Conservation (phyloP, 192 early-diverging fungal genomes). For the Backusella parvicylindrica region DNA sequence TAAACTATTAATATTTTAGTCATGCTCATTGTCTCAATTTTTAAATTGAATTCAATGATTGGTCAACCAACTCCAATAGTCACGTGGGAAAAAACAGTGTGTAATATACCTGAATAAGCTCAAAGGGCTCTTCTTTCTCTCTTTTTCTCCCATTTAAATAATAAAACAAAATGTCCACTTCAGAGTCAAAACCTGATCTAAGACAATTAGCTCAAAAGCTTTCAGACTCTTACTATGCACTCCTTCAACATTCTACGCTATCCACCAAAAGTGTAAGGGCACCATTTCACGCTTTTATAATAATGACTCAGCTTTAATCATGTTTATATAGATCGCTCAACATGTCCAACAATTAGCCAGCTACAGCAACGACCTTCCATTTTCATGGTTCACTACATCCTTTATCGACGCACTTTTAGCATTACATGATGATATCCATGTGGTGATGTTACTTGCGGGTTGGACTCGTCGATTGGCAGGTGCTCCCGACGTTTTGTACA, state of each 20-base stretch:
- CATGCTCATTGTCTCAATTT: neutral
- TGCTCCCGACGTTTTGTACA: constrained; percentile 2
- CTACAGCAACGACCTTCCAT: constrained; percentile 28
- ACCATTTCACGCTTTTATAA: neutral
- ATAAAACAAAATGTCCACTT: neutral
- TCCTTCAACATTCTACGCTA: neutral
- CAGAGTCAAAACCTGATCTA: neutral
- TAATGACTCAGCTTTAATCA: neutral
- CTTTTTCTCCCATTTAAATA: neutral
- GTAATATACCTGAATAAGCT: neutral
- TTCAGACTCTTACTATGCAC: neutral
- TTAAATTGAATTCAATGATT: neutral
- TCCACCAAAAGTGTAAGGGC: neutral
- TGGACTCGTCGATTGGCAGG: constrained; percentile 28
- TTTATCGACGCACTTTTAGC: constrained; percentile 6
- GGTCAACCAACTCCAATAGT: neutral
- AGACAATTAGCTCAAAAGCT: neutral
- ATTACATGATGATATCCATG: neutral
- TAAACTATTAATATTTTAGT: neutral
- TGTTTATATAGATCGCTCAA: constrained; percentile 11
- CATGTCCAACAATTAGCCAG: constrained; percentile 18
- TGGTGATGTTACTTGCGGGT: neutral
- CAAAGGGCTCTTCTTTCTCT: neutral
- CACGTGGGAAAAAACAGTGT: neutral
- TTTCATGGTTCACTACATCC: constrained; percentile 30